These are phyloP conservation scores for Leccinum rimulosum DNA, from an alignment of 768 basidiomycete genomes.

Conservation along the genomic window DNA sequence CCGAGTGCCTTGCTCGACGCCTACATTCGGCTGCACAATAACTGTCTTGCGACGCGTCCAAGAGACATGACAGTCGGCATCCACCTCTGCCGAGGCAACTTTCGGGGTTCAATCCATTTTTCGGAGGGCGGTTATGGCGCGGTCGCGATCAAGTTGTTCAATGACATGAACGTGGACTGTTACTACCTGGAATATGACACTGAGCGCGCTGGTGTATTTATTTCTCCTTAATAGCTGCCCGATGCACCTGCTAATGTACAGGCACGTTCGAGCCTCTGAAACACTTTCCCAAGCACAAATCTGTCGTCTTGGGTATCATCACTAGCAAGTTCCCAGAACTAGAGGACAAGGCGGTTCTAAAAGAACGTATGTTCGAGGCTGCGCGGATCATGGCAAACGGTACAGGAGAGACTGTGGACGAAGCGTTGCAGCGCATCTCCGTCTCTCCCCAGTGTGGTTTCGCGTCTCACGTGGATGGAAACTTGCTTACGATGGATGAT, in stretches of 20 bases:
- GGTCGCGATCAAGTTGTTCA: constrained; percentile 45
- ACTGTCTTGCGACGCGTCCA: constrained; percentile 36
- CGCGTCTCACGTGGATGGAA: neutral
- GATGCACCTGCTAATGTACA: neutral
- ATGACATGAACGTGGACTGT: constrained; percentile 40
- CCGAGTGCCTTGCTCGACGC: constrained; percentile 64
- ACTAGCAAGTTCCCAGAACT: neutral
- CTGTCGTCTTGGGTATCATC: neutral
- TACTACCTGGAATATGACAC: constrained; percentile 52
- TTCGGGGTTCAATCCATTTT: constrained; percentile 36
- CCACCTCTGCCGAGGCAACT: constrained; percentile 44
- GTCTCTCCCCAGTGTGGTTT: neutral
- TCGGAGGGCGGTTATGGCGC: constrained; percentile 45
- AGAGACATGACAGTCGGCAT: constrained; percentile 40
- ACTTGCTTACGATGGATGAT: neutral
- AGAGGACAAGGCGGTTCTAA: neutral
- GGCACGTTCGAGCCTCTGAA: constrained; percentile 35
- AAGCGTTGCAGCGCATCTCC: neutral
- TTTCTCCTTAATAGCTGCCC: neutral
- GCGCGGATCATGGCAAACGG: neutral
- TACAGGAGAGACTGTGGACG: neutral
- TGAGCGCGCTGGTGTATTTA: constrained; percentile 38
- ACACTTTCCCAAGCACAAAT: constrained; percentile 28
- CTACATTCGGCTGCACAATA: constrained; percentile 44
- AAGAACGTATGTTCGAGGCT: neutral